Conservation (phyloP, 371 early-diverging fungal genomes). For the Mucor plumbeus region DNA sequence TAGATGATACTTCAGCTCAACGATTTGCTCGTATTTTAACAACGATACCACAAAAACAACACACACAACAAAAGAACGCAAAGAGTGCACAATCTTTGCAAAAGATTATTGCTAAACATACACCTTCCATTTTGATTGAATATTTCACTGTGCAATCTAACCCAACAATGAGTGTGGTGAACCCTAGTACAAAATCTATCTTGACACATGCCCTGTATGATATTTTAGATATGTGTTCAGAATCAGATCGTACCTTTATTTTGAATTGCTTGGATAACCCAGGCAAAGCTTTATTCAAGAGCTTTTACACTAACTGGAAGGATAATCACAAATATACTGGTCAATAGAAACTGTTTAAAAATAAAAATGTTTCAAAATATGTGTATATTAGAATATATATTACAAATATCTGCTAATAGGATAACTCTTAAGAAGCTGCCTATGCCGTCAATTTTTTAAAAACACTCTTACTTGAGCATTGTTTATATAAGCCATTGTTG, state of each 20-base stretch:
- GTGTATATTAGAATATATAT: no score
- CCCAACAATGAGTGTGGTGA: conserved; percentile 56
- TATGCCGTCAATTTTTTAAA: no score
- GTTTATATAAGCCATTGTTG: no score
- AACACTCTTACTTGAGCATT: no score
- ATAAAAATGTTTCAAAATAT: background rate
- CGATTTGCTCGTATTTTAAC: conserved; percentile 62
- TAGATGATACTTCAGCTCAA: conserved; percentile 55
- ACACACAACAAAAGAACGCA: conserved; percentile 12
- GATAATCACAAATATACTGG: conserved; percentile 69
- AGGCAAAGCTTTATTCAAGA: conserved; percentile 63
- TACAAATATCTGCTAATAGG: no score
- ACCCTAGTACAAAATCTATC: conserved; percentile 54
- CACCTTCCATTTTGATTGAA: conserved; percentile 68
- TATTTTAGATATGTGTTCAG: conserved; percentile 72
- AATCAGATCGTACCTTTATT: conserved; percentile 70
- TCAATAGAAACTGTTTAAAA: conserved; percentile 38
- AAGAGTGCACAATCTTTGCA: conserved; percentile 28
- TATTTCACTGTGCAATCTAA: conserved; percentile 71
- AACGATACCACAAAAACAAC: conserved; percentile 41
- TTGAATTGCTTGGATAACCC: conserved; percentile 66
- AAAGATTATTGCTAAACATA: conserved; percentile 70
- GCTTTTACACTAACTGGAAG: conserved; percentile 61
- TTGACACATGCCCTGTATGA: conserved; percentile 70
- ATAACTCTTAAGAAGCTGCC: no score